Base-by-base conservation (phyloP, 371 early-diverging fungal genomes). In the Apophysomyces trapeziformis region DNA sequence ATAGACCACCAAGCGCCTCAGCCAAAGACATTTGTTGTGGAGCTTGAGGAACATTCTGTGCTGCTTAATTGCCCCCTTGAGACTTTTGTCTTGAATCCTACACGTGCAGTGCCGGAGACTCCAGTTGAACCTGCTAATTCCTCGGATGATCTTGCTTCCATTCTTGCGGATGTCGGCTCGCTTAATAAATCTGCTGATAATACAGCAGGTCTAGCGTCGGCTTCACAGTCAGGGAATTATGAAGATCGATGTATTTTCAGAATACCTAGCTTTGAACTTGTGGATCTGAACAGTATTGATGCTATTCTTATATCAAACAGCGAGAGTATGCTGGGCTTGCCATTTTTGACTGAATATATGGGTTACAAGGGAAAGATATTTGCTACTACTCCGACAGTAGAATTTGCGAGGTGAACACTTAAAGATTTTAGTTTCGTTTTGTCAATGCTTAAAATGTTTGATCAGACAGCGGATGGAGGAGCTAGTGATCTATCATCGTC, bases 321-420 rank as follows among this genome's bases (percentile, higher is more conserved):
- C 68, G 85, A 88, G 57, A 85, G 89, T 44, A 88, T 93, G 77
- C 75, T 89, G 35, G 90, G 93, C 32, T 76, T 96, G 38, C 96
- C 96, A 9, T 95, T 83, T 63, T 72, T 95, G 60, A 94, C 94
- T 0, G 95, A 95, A 65, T 91, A 89, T 75, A 82, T 92, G 7
- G 89, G 86, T 26, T 96, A 96, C 70, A 83, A 88, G 45, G 96
- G 96, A 13, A 83, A 83, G 18, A 88, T 95, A 7, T 86, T 85
- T 76, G 91, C 92, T 1, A 94, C 94, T 1, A 95, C 92, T 68
- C 92, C 95, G 0, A 89, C 92, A 0, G 87, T 91, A 62, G 88
- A 86, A 64, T 93, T 93, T 80, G 92, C 90, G 69, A 71, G 74
- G 75, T 69, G 68, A 46, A 32, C 58, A 5, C 14, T 37, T 46